Evolutionary conservation across 345 rosid genomes (phyloP), one percentile per base, ranked within the genome.

Genomic region (Hirschfeldia incana): DNA sequence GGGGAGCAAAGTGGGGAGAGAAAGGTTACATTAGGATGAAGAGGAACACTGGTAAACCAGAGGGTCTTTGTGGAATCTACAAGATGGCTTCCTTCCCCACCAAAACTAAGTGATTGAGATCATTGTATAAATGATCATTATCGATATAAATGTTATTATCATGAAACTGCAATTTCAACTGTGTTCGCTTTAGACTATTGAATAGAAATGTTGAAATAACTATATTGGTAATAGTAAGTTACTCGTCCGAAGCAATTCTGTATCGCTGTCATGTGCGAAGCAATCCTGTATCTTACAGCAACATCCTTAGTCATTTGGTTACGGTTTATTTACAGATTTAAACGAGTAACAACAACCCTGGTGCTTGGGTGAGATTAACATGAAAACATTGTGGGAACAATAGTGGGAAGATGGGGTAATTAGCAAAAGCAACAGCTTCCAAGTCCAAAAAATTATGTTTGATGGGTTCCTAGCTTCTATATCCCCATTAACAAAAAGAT

Each of bases 1-100:
- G 97, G 98, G 98, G 97, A 53, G 32, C 85, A 4, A 86, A 77
- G 32, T 89, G 97, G 97, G 98, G 97, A 69, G 96, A 88, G 78
- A 88, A 86, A 61, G 97, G 98, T 9, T 92, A 78, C 81, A 89
- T 88, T 27, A 83, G 94, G 74, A 81, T 92, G 93, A 87, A 85
- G 90, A 87, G 94, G 74, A 92, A 88, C 82, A 86, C 91, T 4
- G 94, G 94, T 5, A 92, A 89, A 76, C 83, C 88, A 3, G 88
- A 89, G 69, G 98, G 98, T 1, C 74, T 88, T 0, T 91, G 97
- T 76, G 97, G 97, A 7, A 88, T 92, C 81, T 87, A 94, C 88
- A 89, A 88, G 80, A 90, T 94, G 94, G 89, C 91, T 65, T 94
- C 98, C 10, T 91, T 87, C 76, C 97, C 94, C 1, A 89, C 82